Base-by-base conservation (phyloP, 2,329 filamentous ascomycete species). In the Fusarium sp. region DNA sequence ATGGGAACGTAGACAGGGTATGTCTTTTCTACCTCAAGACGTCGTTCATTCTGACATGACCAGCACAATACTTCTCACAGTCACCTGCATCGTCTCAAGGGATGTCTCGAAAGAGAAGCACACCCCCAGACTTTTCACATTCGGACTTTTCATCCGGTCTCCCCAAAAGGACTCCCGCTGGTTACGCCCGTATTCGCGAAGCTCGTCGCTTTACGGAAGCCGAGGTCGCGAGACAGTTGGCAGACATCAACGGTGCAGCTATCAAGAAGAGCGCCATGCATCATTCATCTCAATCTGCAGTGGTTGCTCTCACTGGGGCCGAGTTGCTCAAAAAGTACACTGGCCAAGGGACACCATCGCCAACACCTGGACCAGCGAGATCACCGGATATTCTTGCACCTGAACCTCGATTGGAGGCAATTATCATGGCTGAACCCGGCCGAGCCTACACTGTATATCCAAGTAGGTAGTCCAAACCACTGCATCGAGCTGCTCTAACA, bases 1-100 rank as follows among this genome's bases (percentile, higher is more conserved):
- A 20, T 83, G 82, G 82, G 78, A 80, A 61, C 55, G 45, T 33
- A 65, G 42, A 24, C 69, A 52, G 63, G 41, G 72, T 75, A 38
- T 48, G 69, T 49, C 24, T 26, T 12, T 18, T 9, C 9, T 3
- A 33, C 33, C 12, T 33, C 13, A 6, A 28, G 28, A 5, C 42
- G 8, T 3, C 11, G 39, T 13, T 17, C n/a, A 24, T 44, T 73
- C 60, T 71, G 44, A 62, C 70, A 45, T 47, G 28, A 36, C 20
- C 45, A 75, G 72, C 31, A 38, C 69, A 66, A 44, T 36, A 61
- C 18, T 42, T 47, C 15, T 49, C 57, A 24, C 45, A 51, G 15
- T 24, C 62, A 28, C 39, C 59, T 41, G 42, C 49, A 35, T 12
- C 42, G 3, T 42, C 66, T 33, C 51, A 52, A 24, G 24, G 36